Conservation (phyloP, 331 rosid genomes). For the Spiraea crenata region DNA sequence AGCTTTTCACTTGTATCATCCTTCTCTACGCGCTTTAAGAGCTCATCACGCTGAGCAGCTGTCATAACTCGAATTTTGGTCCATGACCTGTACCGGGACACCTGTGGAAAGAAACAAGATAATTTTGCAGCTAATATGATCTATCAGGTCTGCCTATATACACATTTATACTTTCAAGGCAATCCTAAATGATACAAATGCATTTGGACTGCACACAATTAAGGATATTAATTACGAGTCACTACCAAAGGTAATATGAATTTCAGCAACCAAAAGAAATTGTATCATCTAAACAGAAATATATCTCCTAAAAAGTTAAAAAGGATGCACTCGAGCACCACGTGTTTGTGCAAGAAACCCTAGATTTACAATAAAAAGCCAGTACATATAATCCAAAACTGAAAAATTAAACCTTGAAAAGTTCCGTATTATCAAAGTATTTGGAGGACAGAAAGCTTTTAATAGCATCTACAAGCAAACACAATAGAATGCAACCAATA, state of each 20-base stretch:
- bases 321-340: not conserved
- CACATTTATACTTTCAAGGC: constrained; percentile 7
- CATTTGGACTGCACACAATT: not conserved
- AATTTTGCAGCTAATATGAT: not conserved
- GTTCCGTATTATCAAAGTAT: constrained; percentile 6
- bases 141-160: not conserved
- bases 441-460: not conserved
- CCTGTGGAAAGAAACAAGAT: constrained; percentile 41
- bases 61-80: constrained; percentile 80
- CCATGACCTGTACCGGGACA: constrained; percentile 75
- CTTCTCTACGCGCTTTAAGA: constrained; percentile 52
- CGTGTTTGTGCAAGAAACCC: constrained; percentile 5
- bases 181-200: constrained; percentile 2
- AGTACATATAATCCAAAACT: not conserved
- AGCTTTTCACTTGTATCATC: constrained; percentile 53
- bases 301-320: not conserved
- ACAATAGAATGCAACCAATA: not conserved
- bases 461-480: constrained; percentile 14
- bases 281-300: not conserved
- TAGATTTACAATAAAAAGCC: not conserved
- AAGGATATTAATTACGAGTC: not conserved
- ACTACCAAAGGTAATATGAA: not conserved
- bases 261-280: not conserved
- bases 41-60: constrained; percentile 78
- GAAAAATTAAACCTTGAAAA: not conserved